phyloP scores from a whole-genome alignment of 371 early-diverging fungal species.

The Lichtheimia hyalospora region DNA sequence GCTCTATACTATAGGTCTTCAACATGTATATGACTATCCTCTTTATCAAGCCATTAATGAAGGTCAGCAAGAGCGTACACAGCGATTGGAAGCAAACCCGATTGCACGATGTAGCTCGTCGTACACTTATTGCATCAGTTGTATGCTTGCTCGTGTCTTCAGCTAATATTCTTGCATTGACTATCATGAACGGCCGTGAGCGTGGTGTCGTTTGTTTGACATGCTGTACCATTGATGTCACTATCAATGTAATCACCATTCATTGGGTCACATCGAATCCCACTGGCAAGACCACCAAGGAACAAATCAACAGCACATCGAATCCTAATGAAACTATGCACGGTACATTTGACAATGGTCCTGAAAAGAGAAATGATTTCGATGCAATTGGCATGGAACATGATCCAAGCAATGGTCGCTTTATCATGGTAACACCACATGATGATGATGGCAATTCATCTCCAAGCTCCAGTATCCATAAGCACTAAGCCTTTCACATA shows the following conservation, averaged over 20 bases:
- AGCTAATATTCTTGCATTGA: conserved; percentile 48
- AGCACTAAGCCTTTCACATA: neutral
- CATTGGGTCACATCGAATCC: conserved; percentile 42
- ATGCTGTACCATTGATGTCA: conserved; percentile 56
- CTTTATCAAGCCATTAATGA: conserved; percentile 45
- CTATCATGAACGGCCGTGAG: conserved; percentile 42
- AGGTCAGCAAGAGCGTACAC: conserved; percentile 19
- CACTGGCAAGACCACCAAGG: conserved; percentile 3
- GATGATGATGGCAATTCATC: conserved; percentile 13
- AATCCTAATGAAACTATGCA: conserved; percentile 11
- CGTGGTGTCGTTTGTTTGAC: conserved; percentile 53
- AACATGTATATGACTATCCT: conserved; percentile 51
- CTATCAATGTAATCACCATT: conserved; percentile 50
- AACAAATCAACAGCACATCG: conserved; percentile 10
- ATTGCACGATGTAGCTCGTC: conserved; percentile 46
- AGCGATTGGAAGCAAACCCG: conserved; percentile 38
- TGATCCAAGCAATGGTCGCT: conserved; percentile 13
- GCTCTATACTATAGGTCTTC: conserved; percentile 23
- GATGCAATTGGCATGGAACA: conserved; percentile 8
- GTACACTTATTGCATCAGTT: conserved; percentile 50
- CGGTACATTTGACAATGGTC: conserved; percentile 5
- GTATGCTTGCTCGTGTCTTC: conserved; percentile 49
- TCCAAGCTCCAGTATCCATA: neutral
- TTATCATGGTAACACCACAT: conserved; percentile 11
- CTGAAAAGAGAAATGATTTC: conserved; percentile 8